Percentiles rank a stretch among this genome's conserved stretches.
Evolutionary conservation across 108 stramenopile genomes (phyloP).

Genomic region (Nitzschia palea): DNA sequence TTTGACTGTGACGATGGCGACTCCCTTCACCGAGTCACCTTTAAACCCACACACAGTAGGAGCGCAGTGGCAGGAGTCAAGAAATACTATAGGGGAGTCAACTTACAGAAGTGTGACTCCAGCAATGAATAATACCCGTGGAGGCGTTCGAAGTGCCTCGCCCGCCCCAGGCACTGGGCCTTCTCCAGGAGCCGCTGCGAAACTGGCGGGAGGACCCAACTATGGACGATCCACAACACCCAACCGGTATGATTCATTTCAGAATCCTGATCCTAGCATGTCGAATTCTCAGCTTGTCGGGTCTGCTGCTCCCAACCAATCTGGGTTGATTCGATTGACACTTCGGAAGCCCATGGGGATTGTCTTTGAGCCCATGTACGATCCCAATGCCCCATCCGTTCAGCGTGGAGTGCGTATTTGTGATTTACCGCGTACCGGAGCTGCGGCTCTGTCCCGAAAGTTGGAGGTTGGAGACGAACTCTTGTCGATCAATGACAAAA

Average conservation of each 20-base stretch:
- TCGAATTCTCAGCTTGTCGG: background rate
- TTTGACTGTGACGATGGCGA: conserved; percentile 20
- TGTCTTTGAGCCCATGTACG: conserved; percentile 88
- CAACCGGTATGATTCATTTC: conserved; percentile 16
- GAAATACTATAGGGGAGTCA: background rate
- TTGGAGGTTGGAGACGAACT: conserved; percentile 84
- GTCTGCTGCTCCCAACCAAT: background rate
- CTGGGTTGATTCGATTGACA: conserved; percentile 72
- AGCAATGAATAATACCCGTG: conserved; percentile 46
- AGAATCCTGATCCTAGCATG: background rate
- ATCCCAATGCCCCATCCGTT: conserved; percentile 61
- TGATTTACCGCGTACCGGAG: conserved; percentile 83
- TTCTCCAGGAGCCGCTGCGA: conserved; percentile 20
- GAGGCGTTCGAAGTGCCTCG: conserved; percentile 26
- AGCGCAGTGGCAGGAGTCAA: conserved; percentile 22
- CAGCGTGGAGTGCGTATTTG: conserved; percentile 83
- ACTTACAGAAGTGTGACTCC: conserved; percentile 43
- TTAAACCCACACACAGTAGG: background rate
- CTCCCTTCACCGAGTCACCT: conserved; percentile 7
- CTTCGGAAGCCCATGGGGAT: conserved; percentile 90
- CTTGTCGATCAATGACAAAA: conserved; percentile 83
- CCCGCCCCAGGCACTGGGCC: conserved; percentile 5
- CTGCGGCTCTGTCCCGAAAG: conserved; percentile 73
- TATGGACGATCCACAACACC: conserved; percentile 15
- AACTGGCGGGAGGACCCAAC: background rate